These are phyloP conservation scores for Trypanosoma boissoni DNA, from an alignment of 208 protist species.

Conservation along the genomic window DNA sequence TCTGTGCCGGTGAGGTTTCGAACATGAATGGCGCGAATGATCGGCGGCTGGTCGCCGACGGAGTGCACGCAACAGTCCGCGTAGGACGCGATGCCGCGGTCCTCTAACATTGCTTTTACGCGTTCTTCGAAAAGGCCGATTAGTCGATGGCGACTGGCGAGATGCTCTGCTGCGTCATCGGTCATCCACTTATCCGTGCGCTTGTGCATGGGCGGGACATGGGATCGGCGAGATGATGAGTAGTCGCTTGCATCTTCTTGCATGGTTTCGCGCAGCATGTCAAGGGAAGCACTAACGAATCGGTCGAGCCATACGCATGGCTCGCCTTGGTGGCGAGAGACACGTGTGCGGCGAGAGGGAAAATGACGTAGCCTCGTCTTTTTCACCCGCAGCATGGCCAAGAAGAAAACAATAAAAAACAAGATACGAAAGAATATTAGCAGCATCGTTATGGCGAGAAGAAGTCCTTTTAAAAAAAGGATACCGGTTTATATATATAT, in stretches of 20 bases:
- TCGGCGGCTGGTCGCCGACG: conserved; percentile 54
- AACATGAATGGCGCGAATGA: conserved; percentile 61
- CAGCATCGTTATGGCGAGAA: conserved; percentile 21
- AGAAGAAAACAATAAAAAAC: conserved; percentile 30
- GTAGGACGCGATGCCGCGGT: conserved; percentile 72
- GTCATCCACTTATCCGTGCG: no score
- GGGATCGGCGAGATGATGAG: background rate
- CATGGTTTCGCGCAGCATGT: conserved; percentile 46
- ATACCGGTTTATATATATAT: no score
- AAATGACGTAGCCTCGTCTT: conserved; percentile 69
- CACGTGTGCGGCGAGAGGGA: conserved; percentile 67
- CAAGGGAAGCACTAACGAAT: conserved; percentile 46
- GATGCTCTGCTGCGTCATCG: background rate
- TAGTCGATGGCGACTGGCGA: conserved; percentile 9
- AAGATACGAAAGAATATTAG: conserved; percentile 24
- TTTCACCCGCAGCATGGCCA: conserved; percentile 50
- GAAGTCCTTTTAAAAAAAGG: no score
- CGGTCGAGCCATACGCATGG: conserved; percentile 74
- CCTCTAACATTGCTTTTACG: conserved; percentile 73
- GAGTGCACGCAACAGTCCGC: conserved; percentile 62
- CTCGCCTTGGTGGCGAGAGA: conserved; percentile 72
- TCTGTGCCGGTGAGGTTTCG: conserved; percentile 29
- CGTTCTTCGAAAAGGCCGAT: conserved; percentile 54
- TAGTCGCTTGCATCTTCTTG: conserved; percentile 14
- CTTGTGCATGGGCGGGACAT: background rate